Conservation (phyloP, 2,329 filamentous ascomycete species). For the Penicillium sp. region DNA sequence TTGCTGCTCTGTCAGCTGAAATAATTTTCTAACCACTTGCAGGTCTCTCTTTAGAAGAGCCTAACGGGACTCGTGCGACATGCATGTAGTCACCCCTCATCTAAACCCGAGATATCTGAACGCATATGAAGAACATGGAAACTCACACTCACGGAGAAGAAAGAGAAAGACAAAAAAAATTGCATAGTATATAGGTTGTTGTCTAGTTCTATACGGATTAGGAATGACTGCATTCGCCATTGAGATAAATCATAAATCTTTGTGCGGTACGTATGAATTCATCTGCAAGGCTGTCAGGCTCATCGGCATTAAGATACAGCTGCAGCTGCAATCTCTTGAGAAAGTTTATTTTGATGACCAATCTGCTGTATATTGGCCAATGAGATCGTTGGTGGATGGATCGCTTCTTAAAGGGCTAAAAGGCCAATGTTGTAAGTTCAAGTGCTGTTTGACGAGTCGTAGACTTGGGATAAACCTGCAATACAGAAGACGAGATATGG, state of each 20-base stretch:
- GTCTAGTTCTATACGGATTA: too few species aligned
- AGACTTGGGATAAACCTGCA: background rate
- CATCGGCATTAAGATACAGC: background rate
- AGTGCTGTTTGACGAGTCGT: background rate
- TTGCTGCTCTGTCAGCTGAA: too few species aligned
- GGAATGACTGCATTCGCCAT: background rate
- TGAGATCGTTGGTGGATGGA: too few species aligned
- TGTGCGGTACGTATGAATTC: background rate
- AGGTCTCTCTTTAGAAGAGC: background rate
- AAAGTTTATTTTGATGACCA: background rate
- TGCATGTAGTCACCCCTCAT: background rate
- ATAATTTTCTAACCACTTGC: background rate
- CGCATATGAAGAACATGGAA: background rate
- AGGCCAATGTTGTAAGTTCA: background rate
- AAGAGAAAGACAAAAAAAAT: too few species aligned
- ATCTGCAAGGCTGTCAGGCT: background rate
- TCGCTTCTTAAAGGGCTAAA: background rate
- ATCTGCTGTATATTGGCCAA: background rate
- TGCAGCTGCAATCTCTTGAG: background rate
- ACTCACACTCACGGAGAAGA: background rate
- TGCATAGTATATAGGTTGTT: background rate
- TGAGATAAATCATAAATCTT: background rate
- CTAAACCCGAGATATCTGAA: background rate
- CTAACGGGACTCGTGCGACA: background rate
- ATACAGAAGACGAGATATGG: background rate